Evolutionary conservation across 2,329 filamentous ascomycete genomes (phyloP), one percentile per base, ranked within the genome.

Genomic region (Claviceps lovelessii): DNA sequence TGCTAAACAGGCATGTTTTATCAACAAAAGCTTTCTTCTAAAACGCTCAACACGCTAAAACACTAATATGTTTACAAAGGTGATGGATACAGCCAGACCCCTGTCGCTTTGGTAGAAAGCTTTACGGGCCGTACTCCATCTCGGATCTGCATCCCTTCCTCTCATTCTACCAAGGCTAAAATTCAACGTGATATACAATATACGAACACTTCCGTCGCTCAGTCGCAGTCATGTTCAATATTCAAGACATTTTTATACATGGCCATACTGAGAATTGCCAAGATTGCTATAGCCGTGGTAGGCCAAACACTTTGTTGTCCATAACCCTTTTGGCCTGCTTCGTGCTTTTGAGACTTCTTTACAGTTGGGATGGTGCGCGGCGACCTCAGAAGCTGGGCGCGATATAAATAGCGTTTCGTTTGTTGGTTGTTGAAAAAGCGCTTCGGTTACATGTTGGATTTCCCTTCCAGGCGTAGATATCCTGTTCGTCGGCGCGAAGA

Each of bases 171-270:
- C 39, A 17, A 7, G 39, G 17, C 15, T 6, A 2, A n/a, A 41
- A 41, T 41, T 6, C 39, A 41, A 9, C 39, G 15, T n/a, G 5
- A 15, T 41, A 6, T 41, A 37, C 10, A 95, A 67, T 96, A 98
- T 0, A 90, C 84, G 65, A 95, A 78, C 35, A 84, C 81, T 1
- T 76, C 68, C 0, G 74, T 61, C 17, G 81, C 74, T 0, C 79
- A 73, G 51, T 86, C 74, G 0, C 79, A 73, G 51, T 86, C 81
- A 62, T 88, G 98, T 3, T 76, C 75, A 66, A 98, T 98, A 67
- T 90, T 91, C 72, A 95, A 97, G 0, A 96, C 73, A 61, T 97
- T 89, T 17, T 80, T 72, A 67, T 94, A 96, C 0, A 94, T 68
- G 5, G 78, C 76, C 45, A 94, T 70, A 0, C 88, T 95, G 65